Percentiles rank a stretch among this genome's conserved stretches.
phyloP scores from a whole-genome alignment of 176 grass and related monocot genomes.

The Rhynchospora tenuis region DNA sequence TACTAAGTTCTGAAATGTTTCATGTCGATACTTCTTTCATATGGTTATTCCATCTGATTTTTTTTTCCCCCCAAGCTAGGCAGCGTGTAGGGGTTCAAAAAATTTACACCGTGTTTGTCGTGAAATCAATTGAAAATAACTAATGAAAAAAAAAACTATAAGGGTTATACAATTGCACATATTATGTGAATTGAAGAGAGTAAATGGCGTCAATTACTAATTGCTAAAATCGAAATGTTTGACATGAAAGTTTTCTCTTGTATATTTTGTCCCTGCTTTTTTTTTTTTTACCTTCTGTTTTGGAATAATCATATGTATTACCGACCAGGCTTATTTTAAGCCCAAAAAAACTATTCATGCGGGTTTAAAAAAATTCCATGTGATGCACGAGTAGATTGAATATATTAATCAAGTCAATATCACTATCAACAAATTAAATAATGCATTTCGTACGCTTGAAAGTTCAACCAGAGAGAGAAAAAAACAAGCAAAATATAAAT shows the following conservation, averaged over 20 bases:
- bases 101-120: not conserved
- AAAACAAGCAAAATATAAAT: not conserved
- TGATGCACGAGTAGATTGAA: not conserved
- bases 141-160: not conserved
- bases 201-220: not conserved
- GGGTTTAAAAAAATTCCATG: not conserved
- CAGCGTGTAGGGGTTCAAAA: no score
- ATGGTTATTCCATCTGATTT: not conserved
- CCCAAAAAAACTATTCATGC: not conserved
- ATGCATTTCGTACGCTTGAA: not conserved
- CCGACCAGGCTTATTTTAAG: not conserved
- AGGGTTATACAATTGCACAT: not conserved
- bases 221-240: not conserved
- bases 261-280: not conserved
- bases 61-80: no score
- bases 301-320: not conserved
- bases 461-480: not conserved
- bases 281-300: not conserved
- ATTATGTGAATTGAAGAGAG: not conserved
- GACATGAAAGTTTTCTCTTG: not conserved
- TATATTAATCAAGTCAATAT: not conserved
- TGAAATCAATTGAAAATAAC: not conserved
- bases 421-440: not conserved
- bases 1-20: not conserved
- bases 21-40: not conserved